phyloP scores from a whole-genome alignment of 257 asterid species.

The Paraleonurus japonicus region DNA sequence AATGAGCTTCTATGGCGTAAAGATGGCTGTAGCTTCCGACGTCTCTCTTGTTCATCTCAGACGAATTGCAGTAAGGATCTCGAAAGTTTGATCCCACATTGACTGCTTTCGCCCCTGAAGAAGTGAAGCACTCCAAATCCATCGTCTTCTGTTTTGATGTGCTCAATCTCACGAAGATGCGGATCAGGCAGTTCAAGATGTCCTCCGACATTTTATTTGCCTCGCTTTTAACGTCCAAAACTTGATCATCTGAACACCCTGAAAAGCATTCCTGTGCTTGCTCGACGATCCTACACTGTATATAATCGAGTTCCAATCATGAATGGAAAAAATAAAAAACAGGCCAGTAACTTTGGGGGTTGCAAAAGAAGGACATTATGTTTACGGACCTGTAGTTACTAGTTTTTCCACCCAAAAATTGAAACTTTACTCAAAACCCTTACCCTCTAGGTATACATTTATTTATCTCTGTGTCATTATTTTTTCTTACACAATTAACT shows the following conservation, averaged over 20 bases:
- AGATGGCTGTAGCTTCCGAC: slow-evolving; percentile 52
- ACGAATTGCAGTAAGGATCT: slow-evolving; percentile 51
- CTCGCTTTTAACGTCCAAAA: slow-evolving; percentile 44
- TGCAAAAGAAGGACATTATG: no score
- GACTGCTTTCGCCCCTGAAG: slow-evolving; percentile 29
- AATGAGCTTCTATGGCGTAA: slow-evolving; percentile 44
- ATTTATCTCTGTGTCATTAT: no score
- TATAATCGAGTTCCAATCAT: not conserved
- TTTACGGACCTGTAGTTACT: no score
- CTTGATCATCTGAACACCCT: slow-evolving; percentile 47
- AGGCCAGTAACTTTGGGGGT: no score
- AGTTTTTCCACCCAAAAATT: no score
- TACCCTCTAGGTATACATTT: no score
- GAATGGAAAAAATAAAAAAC: not conserved
- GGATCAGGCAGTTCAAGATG: slow-evolving; percentile 65
- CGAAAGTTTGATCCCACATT: slow-evolving; percentile 33
- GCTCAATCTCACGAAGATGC: slow-evolving; percentile 58
- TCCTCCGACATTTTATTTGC: slow-evolving; percentile 62
- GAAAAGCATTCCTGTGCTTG: slow-evolving; percentile 60
- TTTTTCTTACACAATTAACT: no score
- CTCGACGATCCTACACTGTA: slow-evolving; percentile 64
- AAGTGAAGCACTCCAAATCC: slow-evolving; percentile 47
- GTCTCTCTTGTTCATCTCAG: slow-evolving; percentile 41
- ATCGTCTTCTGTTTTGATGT: slow-evolving; percentile 56
- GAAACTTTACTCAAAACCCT: no score